Evolutionary conservation across 2,329 filamentous ascomycete species (phyloP), one percentile per base, ranked within the genome.

Genomic region (Trichoderma sp.): DNA sequence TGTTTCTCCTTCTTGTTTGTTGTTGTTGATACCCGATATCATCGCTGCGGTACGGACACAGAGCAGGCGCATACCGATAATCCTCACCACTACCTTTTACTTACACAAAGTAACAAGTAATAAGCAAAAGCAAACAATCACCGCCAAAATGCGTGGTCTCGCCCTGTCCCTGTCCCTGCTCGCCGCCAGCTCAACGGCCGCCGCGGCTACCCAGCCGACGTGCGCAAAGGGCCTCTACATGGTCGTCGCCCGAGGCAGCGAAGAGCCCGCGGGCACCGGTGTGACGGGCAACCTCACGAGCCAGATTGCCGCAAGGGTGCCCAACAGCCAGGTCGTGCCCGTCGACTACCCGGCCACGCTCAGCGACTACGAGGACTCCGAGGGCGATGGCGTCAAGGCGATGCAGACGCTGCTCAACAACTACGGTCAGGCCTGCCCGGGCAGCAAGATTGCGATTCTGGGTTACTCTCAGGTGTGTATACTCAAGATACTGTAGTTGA

Each of bases 391-490:
- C 32, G 76, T 77, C 53, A 56, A 76, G 56, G 77, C 75, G 39
- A 72, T 83, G 76, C 80, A 76, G 21, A 57, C 75, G 32, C 75
- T 76, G 62, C 72, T 84, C 53, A 73, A 74, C 14, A 71, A 75
- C 26, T 83, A 84, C 72, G 74, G 76, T 73, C 63, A 76, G 34
- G 75, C 75, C 5, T 84, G 83, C 51, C 82, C 83, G 8, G 73
- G 79, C n/a, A 77, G 76, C 68, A 83, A 83, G 76, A 77, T 84
- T 62, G 83, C 81, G 5, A 74, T 84, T 34, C 62, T 84, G 58
- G 83, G 83, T 1, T 84, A 82, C 72, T 84, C 83, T 2, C 83
- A 84, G 79, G 81, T 80, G 72, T 32, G 76, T 64, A 11, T 8
- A 14, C 14, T n/a, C n/a, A n/a, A n/a, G n/a, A 18, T 8, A 14